Evolutionary conservation across 169 alveolate species (phyloP).

Genomic region (Eimeria necatrix): DNA sequence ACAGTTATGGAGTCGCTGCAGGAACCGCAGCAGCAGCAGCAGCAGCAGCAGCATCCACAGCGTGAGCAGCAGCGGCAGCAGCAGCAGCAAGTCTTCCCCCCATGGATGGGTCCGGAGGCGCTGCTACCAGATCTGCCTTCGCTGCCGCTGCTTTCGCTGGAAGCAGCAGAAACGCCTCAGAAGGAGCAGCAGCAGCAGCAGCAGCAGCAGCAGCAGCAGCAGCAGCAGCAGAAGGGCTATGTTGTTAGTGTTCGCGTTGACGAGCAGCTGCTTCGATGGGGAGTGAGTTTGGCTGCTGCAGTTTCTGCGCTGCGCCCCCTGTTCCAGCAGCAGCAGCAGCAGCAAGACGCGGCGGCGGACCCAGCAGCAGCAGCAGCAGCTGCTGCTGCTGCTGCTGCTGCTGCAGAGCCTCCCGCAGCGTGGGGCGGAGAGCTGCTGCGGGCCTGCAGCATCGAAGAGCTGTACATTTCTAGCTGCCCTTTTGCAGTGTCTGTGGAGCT

Average conservation of each 20-base stretch:
- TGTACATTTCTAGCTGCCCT: not conserved
- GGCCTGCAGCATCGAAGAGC: constrained; percentile 39
- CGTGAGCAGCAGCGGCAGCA: not conserved
- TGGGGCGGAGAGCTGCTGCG: constrained; percentile 38
- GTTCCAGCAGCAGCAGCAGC: constrained; percentile 4
- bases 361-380: not conserved
- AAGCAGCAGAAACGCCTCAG: constrained; percentile 23
- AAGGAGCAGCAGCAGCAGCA: not conserved
- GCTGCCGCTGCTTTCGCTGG: constrained; percentile 17
- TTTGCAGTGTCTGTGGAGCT: not conserved
- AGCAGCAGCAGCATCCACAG: not conserved
- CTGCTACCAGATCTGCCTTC: not conserved
- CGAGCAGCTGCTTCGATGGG: constrained; percentile 24
- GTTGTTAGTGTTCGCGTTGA: constrained; percentile 12
- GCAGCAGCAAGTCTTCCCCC: constrained; percentile 1
- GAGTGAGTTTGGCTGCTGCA: not conserved
- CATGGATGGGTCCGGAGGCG: constrained; percentile 15
- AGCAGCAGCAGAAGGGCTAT: constrained; percentile 48
- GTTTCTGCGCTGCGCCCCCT: not conserved
- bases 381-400: not conserved
- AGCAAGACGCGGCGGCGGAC: not conserved
- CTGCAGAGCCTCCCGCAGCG: constrained; percentile 25
- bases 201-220: constrained; percentile 4
- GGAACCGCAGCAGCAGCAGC: no score
- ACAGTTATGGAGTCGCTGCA: not conserved